Percentiles rank a stretch among this genome's conserved stretches.
Evolutionary conservation across 768 basidiomycete species (phyloP).

Genomic region (Tulasnella sp.): DNA sequence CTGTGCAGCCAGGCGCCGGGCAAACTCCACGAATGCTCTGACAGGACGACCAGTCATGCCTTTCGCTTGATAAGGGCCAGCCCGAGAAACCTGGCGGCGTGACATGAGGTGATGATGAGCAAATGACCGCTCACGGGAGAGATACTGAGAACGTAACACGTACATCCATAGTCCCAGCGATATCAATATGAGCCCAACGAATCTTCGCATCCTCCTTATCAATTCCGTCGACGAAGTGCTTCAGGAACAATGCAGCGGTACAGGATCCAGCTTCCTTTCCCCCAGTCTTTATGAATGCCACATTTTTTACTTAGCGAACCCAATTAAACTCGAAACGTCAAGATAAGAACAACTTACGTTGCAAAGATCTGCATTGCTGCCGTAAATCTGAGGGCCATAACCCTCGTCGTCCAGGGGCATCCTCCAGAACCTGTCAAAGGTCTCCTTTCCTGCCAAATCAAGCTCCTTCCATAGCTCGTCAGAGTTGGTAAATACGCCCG

Average conservation of each 20-base stretch:
- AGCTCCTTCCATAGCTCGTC: conserved; percentile 65
- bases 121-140: not conserved
- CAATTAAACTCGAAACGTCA: not conserved
- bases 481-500: conserved; percentile 59
- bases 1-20: conserved; percentile 16
- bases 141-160: conserved; percentile 23
- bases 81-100: conserved; percentile 36
- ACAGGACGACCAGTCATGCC: conserved; percentile 77
- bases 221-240: conserved; percentile 67
- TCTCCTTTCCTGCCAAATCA: conserved; percentile 54
- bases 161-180: conserved; percentile 60
- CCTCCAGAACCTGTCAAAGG: conserved; percentile 81
- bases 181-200: conserved; percentile 84
- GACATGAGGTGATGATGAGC: not conserved
- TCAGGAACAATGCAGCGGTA: conserved; percentile 82
- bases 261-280: conserved; percentile 61
- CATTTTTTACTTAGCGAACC: not conserved
- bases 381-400: conserved; percentile 64
- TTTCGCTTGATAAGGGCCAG: conserved; percentile 52
- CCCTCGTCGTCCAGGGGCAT: conserved; percentile 82
- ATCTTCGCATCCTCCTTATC: conserved; percentile 50
- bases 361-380: conserved; percentile 71
- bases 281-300: conserved; percentile 40
- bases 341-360: conserved; percentile 39
- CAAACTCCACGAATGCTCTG: conserved; percentile 31